phyloP scores from a whole-genome alignment of 2,329 filamentous ascomycete species.

The Ceratocystis variospora region DNA sequence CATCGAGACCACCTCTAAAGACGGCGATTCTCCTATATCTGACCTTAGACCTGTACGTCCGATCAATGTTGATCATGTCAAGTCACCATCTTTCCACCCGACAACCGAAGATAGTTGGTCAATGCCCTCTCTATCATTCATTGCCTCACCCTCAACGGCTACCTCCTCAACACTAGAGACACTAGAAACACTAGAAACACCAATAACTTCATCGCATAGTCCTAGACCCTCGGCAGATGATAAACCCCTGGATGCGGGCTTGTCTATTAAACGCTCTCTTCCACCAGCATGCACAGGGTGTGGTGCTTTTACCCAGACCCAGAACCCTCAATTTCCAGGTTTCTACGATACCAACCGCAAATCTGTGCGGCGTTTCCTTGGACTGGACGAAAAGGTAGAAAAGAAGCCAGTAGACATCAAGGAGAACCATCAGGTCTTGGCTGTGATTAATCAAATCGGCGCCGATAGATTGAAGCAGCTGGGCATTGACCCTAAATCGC shows the following conservation, averaged over 20 bases:
- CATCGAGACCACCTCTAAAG: neutral
- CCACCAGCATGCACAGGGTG: conserved; percentile 50
- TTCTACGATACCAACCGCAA: conserved; percentile 42
- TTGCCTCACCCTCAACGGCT: neutral
- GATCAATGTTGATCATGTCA: neutral
- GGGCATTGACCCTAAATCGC: conserved; percentile 32
- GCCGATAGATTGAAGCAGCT: conserved; percentile 31
- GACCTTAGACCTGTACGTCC: neutral
- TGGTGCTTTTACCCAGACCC: conserved; percentile 48
- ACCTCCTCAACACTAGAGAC: neutral
- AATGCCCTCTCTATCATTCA: neutral
- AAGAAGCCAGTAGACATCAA: conserved; percentile 35
- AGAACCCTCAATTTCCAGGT: conserved; percentile 37
- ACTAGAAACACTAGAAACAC: neutral
- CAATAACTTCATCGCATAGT: neutral
- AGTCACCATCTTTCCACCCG: neutral
- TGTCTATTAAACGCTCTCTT: conserved; percentile 25
- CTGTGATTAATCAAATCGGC: conserved; percentile 26
- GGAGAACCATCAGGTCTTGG: conserved; percentile 22
- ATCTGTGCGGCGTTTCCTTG: conserved; percentile 37
- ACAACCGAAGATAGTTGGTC: neutral
- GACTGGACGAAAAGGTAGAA: conserved; percentile 29
- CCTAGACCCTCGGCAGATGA: neutral
- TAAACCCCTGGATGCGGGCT: neutral
- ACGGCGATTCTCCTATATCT: neutral